Conservation (phyloP, 345 rosid genomes). For the Corymbia maculata region DNA sequence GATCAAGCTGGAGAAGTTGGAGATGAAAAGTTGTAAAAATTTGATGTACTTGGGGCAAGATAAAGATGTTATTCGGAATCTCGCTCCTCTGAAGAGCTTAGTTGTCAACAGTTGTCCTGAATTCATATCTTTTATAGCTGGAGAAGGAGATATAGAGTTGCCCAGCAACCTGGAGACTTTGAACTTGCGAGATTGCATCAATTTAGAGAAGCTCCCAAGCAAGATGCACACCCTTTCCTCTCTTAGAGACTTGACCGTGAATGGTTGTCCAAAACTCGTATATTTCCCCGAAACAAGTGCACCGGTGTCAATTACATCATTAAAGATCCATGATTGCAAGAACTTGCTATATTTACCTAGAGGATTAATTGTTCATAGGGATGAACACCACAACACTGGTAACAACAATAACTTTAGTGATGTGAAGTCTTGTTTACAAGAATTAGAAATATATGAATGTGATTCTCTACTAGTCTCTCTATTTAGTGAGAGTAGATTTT, state of each 20-base stretch:
- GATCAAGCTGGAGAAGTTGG: not conserved
- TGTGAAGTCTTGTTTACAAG: too few species aligned
- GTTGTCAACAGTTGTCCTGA: fast-evolving
- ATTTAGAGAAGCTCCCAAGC: not conserved
- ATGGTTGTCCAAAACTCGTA: fast-evolving
- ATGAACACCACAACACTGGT: too few species aligned
- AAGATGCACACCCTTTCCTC: not conserved
- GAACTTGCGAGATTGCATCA: fast-evolving
- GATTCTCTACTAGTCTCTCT: too few species aligned
- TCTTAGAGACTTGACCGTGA: fast-evolving
- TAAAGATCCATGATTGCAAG: fast-evolving
- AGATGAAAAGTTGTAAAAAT: not conserved
- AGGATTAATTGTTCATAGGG: too few species aligned
- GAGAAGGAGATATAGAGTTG: not conserved
- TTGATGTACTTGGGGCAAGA: not conserved
- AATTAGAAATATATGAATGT: fast-evolving
- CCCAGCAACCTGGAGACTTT: fast-evolving
- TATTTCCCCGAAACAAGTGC: not conserved
- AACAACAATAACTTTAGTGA: too few species aligned
- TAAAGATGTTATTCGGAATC: not conserved
- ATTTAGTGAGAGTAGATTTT: too few species aligned
- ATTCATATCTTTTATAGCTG: not conserved
- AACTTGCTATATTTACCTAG: too few species aligned
- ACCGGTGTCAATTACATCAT: not conserved
- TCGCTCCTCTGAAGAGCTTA: too few species aligned